Base-by-base conservation (phyloP, 805 yeast genomes). In the Kodamaea laetipori region DNA sequence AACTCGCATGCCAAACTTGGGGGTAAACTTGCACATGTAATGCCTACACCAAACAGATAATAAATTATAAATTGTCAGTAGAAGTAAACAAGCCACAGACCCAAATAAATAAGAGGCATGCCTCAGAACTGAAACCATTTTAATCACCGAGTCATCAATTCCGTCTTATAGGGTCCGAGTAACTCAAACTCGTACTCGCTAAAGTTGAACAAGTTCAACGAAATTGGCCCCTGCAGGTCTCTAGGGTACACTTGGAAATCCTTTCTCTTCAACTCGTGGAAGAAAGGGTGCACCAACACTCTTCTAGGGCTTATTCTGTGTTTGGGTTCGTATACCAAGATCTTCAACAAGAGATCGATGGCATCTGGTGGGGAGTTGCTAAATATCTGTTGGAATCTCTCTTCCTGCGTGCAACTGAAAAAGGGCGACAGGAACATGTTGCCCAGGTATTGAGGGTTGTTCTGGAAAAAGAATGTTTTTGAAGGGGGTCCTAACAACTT, bases 281-380 rank as follows among this genome's bases (percentile, higher is more conserved):
- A 92, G 64, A 89, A 94, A 18, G 85, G 84, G 69, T 92, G 97
- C 6, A 90, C 81, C 74, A 94, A 69, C 6, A 92, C 89, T 54
- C 84, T 77, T 58, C 84, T 78, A 39, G 98, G 92, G 36, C 85
- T 76, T 47, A 88, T 77, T 63, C 99, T 81, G 44, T 73, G 68
- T 41, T 83, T 86, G 11, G 99, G 99, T 50, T 90, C 94, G 67
- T 94, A 94, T 38, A 89, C 95, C 50, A 94, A 77, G 36, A 94
- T 81, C 46, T 78, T 77, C 73, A 85, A 76, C 56, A 94, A 72
- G 52, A 94, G 74, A 63, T 92, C 97, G 47, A 94, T 77, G 18
- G 96, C 97, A 47, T 82, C 87, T 1, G 84, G 81, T 12, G 96
- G 84, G 13, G 95, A 90, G 52, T 85, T 71, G 48, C 69, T 77